Conservation (phyloP, 1,139 yeast genomes). For the Schwanniomyces etchellsii region DNA sequence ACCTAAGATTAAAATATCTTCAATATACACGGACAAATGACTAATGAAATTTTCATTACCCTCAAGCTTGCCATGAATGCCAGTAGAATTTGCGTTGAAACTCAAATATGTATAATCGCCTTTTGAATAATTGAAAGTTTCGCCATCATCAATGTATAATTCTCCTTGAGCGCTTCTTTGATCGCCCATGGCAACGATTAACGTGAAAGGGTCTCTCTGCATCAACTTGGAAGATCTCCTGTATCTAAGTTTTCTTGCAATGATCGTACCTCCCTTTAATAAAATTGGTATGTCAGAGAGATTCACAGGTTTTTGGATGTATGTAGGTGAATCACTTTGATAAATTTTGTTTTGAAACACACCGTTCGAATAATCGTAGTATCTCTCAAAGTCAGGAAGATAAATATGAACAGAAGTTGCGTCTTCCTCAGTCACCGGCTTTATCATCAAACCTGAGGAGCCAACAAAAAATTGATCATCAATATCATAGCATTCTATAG, state of each 20-base stretch:
- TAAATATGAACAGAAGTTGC: conserved; percentile 40
- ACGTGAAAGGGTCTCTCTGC: conserved; percentile 78
- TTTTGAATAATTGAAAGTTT: conserved; percentile 51
- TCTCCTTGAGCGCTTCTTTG: conserved; percentile 45
- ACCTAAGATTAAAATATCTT: conserved; percentile 56
- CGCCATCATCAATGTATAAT: conserved; percentile 82
- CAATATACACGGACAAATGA: conserved; percentile 38
- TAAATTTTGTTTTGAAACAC: conserved; percentile 6
- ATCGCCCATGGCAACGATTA: conserved; percentile 56
- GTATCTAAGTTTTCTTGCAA: conserved; percentile 62
- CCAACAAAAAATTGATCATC: conserved; percentile 88
- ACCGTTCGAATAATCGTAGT: conserved; percentile 53
- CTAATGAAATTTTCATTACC: conserved; percentile 4
- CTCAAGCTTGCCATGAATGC: conserved; percentile 6
- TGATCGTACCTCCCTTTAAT: conserved; percentile 72
- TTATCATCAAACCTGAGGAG: conserved; percentile 64
- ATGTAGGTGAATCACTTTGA: conserved; percentile 11
- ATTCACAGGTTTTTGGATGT: conserved; percentile 30
- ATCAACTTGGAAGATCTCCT: conserved; percentile 78
- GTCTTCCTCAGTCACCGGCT: conserved; percentile 69
- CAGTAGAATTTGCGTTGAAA: conserved; percentile 18
- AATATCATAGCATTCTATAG: conserved; percentile 45
- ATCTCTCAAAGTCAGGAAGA: conserved; percentile 61
- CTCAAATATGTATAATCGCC: conserved; percentile 43
- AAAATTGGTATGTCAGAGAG: conserved; percentile 67